These are phyloP conservation scores for Ogataea henricii DNA, from an alignment of 805 yeast species.

Conservation along the genomic window DNA sequence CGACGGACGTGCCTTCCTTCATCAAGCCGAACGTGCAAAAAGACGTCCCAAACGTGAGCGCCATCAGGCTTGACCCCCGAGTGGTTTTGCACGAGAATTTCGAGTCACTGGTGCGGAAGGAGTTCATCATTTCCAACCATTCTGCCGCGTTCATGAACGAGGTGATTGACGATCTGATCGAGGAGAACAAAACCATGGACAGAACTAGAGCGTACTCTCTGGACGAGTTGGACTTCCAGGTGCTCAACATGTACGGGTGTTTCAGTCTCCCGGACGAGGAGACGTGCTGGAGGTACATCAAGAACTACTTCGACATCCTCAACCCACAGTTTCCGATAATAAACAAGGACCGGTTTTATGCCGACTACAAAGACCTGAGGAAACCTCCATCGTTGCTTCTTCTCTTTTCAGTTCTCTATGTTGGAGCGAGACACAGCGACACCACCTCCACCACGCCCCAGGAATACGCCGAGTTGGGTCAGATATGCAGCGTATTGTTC, in stretches of 20 bases:
- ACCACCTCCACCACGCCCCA: conserved; percentile 54
- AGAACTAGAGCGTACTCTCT: conserved; percentile 26
- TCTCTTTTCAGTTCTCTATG: conserved; percentile 62
- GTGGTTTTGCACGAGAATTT: conserved; percentile 15
- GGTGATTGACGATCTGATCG: conserved; percentile 20
- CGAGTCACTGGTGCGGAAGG: conserved; percentile 16
- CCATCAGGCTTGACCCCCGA: conserved; percentile 13
- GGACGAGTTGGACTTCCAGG: conserved; percentile 54
- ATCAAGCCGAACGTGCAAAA: conserved; percentile 12
- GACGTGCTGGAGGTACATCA: conserved; percentile 61
- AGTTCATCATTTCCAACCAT: conserved; percentile 13
- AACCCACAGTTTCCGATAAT: conserved; percentile 71
- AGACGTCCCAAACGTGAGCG: conserved; percentile 11
- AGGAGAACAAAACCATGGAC: conserved; percentile 18
- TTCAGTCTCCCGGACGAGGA: conserved; percentile 67
- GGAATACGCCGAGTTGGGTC: conserved; percentile 47
- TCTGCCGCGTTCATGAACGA: conserved; percentile 32
- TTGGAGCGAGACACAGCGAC: conserved; percentile 63
- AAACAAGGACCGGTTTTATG: conserved; percentile 62
- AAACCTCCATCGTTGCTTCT: conserved; percentile 65
- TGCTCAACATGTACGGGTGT: conserved; percentile 66
- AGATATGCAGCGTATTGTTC: conserved; percentile 33
- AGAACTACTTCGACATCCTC: conserved; percentile 61
- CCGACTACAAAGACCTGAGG: conserved; percentile 53
- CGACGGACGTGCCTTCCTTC: conserved; percentile 10